Evolutionary conservation across 1,284 basidiomycete species (phyloP).

Genomic region (Malassezia globosa): DNA sequence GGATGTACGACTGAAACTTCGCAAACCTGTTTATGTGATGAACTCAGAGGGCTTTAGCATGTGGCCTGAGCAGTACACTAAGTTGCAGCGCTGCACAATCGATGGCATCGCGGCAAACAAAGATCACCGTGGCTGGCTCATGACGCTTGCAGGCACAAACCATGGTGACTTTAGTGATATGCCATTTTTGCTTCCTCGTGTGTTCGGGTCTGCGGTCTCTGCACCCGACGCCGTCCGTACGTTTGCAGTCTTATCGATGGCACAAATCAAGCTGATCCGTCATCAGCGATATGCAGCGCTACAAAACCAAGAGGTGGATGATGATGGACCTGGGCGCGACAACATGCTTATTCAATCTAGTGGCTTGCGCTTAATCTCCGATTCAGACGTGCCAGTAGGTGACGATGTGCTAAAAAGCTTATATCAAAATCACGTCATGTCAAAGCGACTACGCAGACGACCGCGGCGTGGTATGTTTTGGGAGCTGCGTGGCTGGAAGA

Average conservation of each 20-base stretch:
- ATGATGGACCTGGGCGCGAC: background rate
- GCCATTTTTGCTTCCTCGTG: conserved; percentile 28
- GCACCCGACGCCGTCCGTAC: conserved; percentile 24
- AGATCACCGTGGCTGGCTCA: conserved; percentile 27
- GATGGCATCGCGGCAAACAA: conserved; percentile 20
- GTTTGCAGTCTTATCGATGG: conserved; percentile 21
- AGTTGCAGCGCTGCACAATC: conserved; percentile 22
- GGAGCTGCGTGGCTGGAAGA: conserved; percentile 14
- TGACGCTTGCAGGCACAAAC: conserved; percentile 32
- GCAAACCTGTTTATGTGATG: conserved; percentile 28
- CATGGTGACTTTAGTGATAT: conserved; percentile 36
- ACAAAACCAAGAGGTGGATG: background rate
- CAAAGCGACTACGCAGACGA: background rate
- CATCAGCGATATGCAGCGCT: conserved; percentile 10
- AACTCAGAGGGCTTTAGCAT: conserved; percentile 31
- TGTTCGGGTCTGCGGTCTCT: conserved; percentile 32
- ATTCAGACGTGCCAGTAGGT: background rate
- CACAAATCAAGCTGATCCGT: conserved; percentile 25
- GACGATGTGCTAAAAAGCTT: background rate
- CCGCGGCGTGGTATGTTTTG: conserved; percentile 5
- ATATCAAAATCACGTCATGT: background rate
- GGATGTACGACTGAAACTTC: conserved; percentile 18
- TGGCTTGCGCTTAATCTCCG: background rate
- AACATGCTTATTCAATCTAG: background rate
- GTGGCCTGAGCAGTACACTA: conserved; percentile 28